Base-by-base conservation (phyloP, 1,284 basidiomycete genomes). In the Lentinula novae-zelandiae region DNA sequence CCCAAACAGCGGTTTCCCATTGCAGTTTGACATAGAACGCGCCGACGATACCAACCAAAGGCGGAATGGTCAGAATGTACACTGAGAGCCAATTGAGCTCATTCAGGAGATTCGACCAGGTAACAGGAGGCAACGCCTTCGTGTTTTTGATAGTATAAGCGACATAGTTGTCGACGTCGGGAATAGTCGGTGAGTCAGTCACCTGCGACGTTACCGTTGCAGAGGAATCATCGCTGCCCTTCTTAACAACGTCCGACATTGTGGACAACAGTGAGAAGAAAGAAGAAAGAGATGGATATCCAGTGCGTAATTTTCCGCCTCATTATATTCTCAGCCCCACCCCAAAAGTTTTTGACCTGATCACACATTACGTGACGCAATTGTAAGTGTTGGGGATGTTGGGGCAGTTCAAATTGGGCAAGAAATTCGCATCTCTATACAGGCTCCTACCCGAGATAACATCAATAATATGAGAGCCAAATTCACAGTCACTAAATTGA, bases 151-250 rank as follows among this genome's bases (percentile, higher is more conserved):
- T 82, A 2, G 91, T 93, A 74, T 91, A 85, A 57, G 87, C 81
- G 70, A 97, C 93, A 70, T 95, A 96, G 81, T 95, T 95, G 77
- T 95, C 92, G 40, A 90, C 89, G 64, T 92, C 86, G 74, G 91
- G 76, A 66, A 82, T 69, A 76, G 91, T 89, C 65, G 87, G 86
- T 33, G 69, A 49, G 60, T 76, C 69, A 15, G 76, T 74, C 42
- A 33, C 57, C 31, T 53, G 40, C n/a, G 50, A 34, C 20, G 36
- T 53, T 27, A n/a, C 40, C 46, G 48, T 58, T 33, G 40, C n/a
- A 13, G 54, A 20, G 22, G 50, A 6, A 27, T 40, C 38, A 8
- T 44, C 12, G 42, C 40, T 56, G 54, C 46, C 42, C n/a, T 56
- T 46, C 20, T 15, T 56, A 7, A 56, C 54, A 36, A 56, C 54